A percentile compares a stretch with the other conserved stretches of the same genome.
These are phyloP conservation scores for Clavispora asparagi DNA, from an alignment of 805 yeast species.

Conservation along the genomic window DNA sequence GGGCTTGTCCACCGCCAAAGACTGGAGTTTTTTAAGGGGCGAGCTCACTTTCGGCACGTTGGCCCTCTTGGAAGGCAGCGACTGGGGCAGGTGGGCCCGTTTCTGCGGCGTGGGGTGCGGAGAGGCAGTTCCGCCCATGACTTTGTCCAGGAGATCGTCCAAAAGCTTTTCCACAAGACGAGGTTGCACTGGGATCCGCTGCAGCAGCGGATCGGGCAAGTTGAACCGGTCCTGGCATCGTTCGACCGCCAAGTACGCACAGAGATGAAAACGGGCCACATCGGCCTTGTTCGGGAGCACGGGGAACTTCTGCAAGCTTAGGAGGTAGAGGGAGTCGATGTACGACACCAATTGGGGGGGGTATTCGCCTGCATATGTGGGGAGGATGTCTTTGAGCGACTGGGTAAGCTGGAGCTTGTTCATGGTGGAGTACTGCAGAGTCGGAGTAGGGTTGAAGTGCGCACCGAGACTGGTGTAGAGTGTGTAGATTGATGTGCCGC, in stretches of 20 bases:
- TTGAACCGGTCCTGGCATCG: constrained; percentile 38
- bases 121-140: constrained; percentile 24
- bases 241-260: constrained; percentile 59
- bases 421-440: constrained; percentile 6
- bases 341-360: constrained; percentile 38
- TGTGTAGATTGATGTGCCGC: too few relatives aligned
- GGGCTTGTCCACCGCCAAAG: neutral
- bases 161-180: constrained; percentile 37
- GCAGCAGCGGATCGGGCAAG: constrained; percentile 45
- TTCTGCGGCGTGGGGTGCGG: constrained; percentile 17
- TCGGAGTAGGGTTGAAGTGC: neutral
- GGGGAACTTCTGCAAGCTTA: constrained; percentile 48
- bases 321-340: constrained; percentile 43
- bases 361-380: constrained; percentile 37
- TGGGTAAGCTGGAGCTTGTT: constrained; percentile 20
- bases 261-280: constrained; percentile 60
- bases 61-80: constrained; percentile 11
- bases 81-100: constrained; percentile 9
- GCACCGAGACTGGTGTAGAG: too few relatives aligned
- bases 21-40: constrained; percentile 32
- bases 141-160: constrained; percentile 39
- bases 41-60: constrained; percentile 32
- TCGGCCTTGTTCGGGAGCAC: constrained; percentile 50
- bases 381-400: constrained; percentile 45
- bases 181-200: constrained; percentile 56